Base-by-base conservation (phyloP, 2,329 filamentous ascomycete species). In the Xylaria arbuscula region DNA sequence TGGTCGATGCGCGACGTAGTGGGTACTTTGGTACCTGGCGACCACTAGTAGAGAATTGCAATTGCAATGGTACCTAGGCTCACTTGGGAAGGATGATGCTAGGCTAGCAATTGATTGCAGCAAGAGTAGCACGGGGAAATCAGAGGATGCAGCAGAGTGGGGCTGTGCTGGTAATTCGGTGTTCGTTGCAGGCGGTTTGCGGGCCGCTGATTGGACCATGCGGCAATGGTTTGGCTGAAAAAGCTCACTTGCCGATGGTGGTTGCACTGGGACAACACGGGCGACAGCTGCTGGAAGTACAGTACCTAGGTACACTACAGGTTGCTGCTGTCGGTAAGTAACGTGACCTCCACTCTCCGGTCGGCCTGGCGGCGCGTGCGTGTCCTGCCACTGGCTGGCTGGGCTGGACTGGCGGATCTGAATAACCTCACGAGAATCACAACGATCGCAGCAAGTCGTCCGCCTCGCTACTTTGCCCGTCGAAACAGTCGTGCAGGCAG, bases 351-450 rank as follows among this genome's bases (percentile, higher is more conserved):
- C 66, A 74, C 71, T 70, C 70, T 73, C 70, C 72, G 68, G 71
- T 69, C 66, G 72, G 74, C 71, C 72, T 73, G 74, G 72, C 72
- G 69, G 71, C 65, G 70, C 72, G 69, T 62, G 63, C 69, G 69
- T 72, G 70, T 45, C 63, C 62, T 68, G 70, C 70, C 68, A 62
- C 58, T 28, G 28, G 59, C 61, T 68, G 58, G 53, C 64, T 65
- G 68, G 68, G 56, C 58, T 69, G 60, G 58, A 66, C 63, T 62
- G 69, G 66, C 65, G 61, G 66, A 72, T 73, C 68, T 72, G 75
- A 75, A 77, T 77, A 76, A 74, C 76, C 76, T 77, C 76, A 75
- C 70, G 62, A 74, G 69, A 70, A 70, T 70, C 45, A 64, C 70
- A 69, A 65, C 67, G 24, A 62, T 65, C 51, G 68, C 67, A 55